A percentile compares a stretch with the other conserved stretches of the same genome.
phyloP scores from a whole-genome alignment of 768 basidiomycete species.

The Aureoboletus auriporus region DNA sequence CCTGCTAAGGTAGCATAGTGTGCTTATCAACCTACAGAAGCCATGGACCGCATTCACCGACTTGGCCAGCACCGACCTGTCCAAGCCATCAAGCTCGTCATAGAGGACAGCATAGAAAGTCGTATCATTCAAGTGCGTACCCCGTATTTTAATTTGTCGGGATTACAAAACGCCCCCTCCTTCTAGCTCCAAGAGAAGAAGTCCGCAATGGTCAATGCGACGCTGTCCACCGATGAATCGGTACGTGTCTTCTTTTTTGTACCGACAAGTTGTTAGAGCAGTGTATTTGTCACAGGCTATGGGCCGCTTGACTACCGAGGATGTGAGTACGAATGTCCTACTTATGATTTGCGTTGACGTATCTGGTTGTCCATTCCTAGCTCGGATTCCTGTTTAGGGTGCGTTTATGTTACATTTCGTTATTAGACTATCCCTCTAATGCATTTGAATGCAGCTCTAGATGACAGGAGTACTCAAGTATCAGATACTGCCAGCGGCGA shows the following conservation, averaged over 20 bases:
- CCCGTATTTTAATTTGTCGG: background rate
- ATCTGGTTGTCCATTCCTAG: slow-evolving; percentile 19
- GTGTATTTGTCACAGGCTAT: slow-evolving; percentile 56
- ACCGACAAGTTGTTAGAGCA: slow-evolving; percentile 10
- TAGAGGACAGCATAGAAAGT: slow-evolving; percentile 95
- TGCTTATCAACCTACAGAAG: slow-evolving; percentile 49
- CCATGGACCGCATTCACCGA: slow-evolving; percentile 97
- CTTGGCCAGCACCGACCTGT: slow-evolving; percentile 94
- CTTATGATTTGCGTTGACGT: slow-evolving; percentile 3
- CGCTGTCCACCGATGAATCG: slow-evolving; percentile 76
- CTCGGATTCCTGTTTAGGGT: slow-evolving; percentile 47
- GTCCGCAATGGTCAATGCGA: slow-evolving; percentile 89
- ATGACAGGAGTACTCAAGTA: background rate
- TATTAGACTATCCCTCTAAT: background rate
- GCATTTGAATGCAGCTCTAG: slow-evolving; percentile 14
- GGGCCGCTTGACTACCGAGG: slow-evolving; percentile 88
- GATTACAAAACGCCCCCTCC: background rate
- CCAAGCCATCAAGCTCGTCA: slow-evolving; percentile 86
- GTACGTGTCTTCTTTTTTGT: slow-evolving; percentile 35
- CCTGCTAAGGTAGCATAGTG: background rate
- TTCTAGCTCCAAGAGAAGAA: slow-evolving; percentile 92
- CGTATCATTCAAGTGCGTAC: slow-evolving; percentile 77
- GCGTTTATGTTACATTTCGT: slow-evolving; percentile 11
- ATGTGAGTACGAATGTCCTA: slow-evolving; percentile 39
- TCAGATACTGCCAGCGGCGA: background rate